Evolutionary conservation across 2,329 filamentous ascomycete species (phyloP).

Genomic region (Boeremia lycopersici): DNA sequence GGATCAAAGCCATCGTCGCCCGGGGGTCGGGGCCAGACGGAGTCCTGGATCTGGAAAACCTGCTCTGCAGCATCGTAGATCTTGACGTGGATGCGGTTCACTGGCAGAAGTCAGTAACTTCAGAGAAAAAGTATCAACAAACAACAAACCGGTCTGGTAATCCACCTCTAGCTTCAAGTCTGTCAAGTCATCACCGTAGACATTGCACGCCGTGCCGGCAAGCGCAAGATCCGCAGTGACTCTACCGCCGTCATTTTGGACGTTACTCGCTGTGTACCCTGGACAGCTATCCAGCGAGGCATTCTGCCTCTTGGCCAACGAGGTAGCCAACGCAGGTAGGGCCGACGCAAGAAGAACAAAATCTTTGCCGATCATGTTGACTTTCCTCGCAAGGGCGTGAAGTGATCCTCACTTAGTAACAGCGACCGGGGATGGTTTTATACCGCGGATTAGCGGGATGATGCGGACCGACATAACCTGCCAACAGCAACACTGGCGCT

Average conservation of each 20-base stretch:
- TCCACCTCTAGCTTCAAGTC: constrained; percentile 63
- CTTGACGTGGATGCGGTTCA: constrained; percentile 71
- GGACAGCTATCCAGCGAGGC: constrained; percentile 57
- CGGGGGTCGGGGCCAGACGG: constrained; percentile 66
- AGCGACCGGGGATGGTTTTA: constrained; percentile 1
- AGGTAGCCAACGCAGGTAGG: constrained; percentile 23
- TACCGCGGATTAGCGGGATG: constrained; percentile 1
- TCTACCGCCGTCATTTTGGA: constrained; percentile 57
- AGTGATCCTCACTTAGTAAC: neutral
- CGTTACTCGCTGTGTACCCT: constrained; percentile 69
- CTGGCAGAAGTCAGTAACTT: constrained; percentile 42
- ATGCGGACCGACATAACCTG: constrained; percentile 13
- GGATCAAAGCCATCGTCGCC: constrained; percentile 36
- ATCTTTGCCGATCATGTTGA: constrained; percentile 32
- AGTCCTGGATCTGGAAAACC: constrained; percentile 75
- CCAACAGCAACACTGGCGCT: neutral
- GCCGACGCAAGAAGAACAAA: constrained; percentile 32
- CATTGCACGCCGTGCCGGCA: constrained; percentile 68
- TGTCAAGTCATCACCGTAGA: constrained; percentile 63
- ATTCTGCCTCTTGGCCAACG: constrained; percentile 26
- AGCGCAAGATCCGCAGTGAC: constrained; percentile 72
- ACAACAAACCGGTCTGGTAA: constrained; percentile 62
- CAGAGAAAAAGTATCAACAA: constrained; percentile 38
- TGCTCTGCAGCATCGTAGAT: constrained; percentile 71
- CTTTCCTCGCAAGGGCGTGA: constrained; percentile 5